A percentile compares a stretch with the other conserved stretches of the same genome.
Conservation (phyloP, 306 rosid genomes). For the Carpinus fangiana region DNA sequence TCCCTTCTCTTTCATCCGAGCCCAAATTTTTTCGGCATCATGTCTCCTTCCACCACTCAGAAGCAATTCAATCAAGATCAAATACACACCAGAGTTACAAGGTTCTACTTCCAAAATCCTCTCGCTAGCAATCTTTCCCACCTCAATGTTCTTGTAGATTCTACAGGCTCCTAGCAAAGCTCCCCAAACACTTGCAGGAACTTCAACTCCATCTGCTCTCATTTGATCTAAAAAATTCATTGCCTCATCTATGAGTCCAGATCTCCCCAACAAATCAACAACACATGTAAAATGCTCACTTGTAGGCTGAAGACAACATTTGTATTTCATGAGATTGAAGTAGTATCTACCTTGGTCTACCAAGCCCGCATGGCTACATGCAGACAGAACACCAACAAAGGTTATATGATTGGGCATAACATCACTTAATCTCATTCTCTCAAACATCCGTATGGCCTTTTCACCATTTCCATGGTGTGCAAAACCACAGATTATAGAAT, state of each 20-base stretch:
- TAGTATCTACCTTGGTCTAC: constrained; percentile 42
- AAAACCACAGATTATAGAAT: constrained; percentile 51
- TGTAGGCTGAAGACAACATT: constrained; percentile 38
- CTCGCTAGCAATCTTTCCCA: constrained; percentile 45
- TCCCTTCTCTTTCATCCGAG: constrained; percentile 49
- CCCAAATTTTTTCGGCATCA: constrained; percentile 43
- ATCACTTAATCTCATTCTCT: constrained; percentile 39
- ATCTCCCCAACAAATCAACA: constrained; percentile 53
- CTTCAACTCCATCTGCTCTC: constrained; percentile 41
- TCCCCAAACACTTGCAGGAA: constrained; percentile 57
- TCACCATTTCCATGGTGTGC: constrained; percentile 51
- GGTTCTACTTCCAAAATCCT: constrained; percentile 47
- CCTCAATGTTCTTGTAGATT: constrained; percentile 46
- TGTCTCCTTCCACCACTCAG: constrained; percentile 29
- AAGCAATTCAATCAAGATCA: constrained; percentile 52
- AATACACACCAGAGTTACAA: constrained; percentile 50
- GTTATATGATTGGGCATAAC: constrained; percentile 47
- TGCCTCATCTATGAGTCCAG: constrained; percentile 56
- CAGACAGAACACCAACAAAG: constrained; percentile 53
- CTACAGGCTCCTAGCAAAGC: constrained; percentile 63
- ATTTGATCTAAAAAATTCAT: constrained; percentile 35
- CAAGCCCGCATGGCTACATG: constrained; percentile 56
- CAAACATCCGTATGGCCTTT: constrained; percentile 47
- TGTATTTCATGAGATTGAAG: constrained; percentile 39
- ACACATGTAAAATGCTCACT: constrained; percentile 53